These are phyloP conservation scores for Paramecium primaurelia DNA, from an alignment of 73 alveolate genomes.

Conservation along the genomic window DNA sequence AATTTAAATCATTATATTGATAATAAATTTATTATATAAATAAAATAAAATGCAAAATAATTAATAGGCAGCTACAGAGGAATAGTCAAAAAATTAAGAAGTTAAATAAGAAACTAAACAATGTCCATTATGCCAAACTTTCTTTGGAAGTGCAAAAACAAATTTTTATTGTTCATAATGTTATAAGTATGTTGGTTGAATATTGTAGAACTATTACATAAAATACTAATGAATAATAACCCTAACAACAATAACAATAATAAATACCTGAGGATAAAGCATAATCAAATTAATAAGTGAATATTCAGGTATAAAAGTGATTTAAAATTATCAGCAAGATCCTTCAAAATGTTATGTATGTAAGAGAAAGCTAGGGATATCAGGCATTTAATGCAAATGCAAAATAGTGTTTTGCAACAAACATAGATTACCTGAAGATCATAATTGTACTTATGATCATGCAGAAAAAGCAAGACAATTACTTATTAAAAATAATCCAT, in stretches of 20 bases:
- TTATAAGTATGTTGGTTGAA: neutral
- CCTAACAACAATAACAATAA: neutral
- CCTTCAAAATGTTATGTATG: conserved; percentile 57
- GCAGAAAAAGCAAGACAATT: conserved; percentile 48
- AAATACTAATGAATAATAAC: neutral
- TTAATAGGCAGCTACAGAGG: neutral
- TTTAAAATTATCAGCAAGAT: conserved; percentile 24
- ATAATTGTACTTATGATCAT: conserved; percentile 48
- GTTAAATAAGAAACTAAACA: neutral
- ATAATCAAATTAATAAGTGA: neutral
- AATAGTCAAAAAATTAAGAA: conserved; percentile 1
- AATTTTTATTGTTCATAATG: conserved; percentile 6
- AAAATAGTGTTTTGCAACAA: conserved; percentile 38
- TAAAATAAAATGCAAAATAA: conserved; percentile 3
- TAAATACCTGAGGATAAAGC: neutral
- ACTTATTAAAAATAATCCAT: conserved; percentile 58
- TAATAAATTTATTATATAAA: neutral
- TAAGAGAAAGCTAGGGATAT: conserved; percentile 39
- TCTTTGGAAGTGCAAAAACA: conserved; percentile 1
- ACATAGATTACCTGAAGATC: conserved; percentile 62
- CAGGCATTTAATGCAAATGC: conserved; percentile 55
- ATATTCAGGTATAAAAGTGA: neutral
- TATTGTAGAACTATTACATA: neutral
- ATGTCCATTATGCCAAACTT: neutral
- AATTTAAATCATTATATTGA: neutral